Evolutionary conservation across 75 land plant genomes (phyloP), one percentile per base, ranked within the genome.

Genomic region (Azolla pinnata): DNA sequence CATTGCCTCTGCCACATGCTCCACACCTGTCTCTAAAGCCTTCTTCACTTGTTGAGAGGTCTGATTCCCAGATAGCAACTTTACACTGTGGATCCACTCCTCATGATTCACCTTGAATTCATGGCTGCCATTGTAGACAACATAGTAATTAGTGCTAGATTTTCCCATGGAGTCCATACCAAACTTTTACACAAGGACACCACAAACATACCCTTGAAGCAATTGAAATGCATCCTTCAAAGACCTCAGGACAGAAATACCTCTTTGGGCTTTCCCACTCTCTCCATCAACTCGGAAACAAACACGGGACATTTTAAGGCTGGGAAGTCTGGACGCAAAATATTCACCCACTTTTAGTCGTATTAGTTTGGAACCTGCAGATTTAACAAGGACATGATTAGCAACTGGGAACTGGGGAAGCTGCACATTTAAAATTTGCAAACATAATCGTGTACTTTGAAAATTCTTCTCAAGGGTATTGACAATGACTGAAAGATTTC

Each of bases 81-180:
- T 88, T 61, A 80, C 79, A 24, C 65, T 68, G 34, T 68, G 81
- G 32, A 92, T 25, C 97, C 97, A 92, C 26, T 80, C 97, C 63
- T 82, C 89, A 76, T 92, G 82, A 64, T 85, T 92, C 57, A 68
- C 61, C 72, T 83, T 88, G 72, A 92, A 92, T 61, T 92, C 97
- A 75, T 73, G 84, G 59, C 97, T 92, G 82, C 21, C 20, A 44
- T 44, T n/a, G 0, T 68, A 63, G 20, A 68, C 21, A 12, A 57
- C 61, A 42, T 17, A 25, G 31, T 26, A 84, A 58, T 50, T n/a
- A 18, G 8, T 50, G 2, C 1, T 33, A 57, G 23, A 18, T 30
- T 32, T 18, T 5, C 5, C 14, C 4, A 18, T 18, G 10, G 26
- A 57, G 17, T 18, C n/a, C 18, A 18, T 57, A 57, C 30, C 24